Percentiles rank a stretch among this genome's conserved stretches.
phyloP scores from a whole-genome alignment of 106 monocot species.

The Dioscorea zingiberensis region DNA sequence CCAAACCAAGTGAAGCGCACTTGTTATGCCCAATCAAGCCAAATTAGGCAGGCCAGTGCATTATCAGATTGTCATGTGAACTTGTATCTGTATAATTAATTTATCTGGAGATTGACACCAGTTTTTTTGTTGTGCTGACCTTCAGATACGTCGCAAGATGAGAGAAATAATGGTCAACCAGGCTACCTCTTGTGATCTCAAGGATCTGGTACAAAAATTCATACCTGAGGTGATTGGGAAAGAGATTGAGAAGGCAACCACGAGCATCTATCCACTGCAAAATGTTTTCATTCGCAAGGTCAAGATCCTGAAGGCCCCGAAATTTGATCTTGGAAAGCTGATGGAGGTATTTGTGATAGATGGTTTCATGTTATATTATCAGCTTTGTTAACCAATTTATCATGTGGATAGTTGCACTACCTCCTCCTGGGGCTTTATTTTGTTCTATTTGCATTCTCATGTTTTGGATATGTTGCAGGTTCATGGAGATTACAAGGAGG shows the following conservation, averaged over 20 bases:
- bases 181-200: conserved; percentile 63
- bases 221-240: conserved; percentile 84
- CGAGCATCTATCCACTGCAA: conserved; percentile 71
- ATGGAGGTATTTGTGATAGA: conserved; percentile 58
- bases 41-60: conserved; percentile 63
- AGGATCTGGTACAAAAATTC: conserved; percentile 69
- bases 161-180: conserved; percentile 82
- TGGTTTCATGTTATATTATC: background rate
- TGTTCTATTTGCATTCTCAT: background rate
- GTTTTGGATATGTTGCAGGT: background rate
- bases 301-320: conserved; percentile 83
- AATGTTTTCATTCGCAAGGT: conserved; percentile 89
- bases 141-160: conserved; percentile 84
- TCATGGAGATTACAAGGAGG: background rate
- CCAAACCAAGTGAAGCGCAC: conserved; percentile 95
- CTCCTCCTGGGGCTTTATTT: too few species aligned
- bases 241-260: conserved; percentile 83
- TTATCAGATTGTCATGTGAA: background rate
- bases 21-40: conserved; percentile 82
- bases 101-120: background rate
- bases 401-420: background rate
- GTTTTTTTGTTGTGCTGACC: background rate
- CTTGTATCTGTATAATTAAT: background rate
- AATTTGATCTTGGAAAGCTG: conserved; percentile 81
- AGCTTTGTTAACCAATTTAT: background rate